Evolutionary conservation across 2,329 filamentous ascomycete genomes (phyloP).

Genomic region (Fusarium camptoceras): DNA sequence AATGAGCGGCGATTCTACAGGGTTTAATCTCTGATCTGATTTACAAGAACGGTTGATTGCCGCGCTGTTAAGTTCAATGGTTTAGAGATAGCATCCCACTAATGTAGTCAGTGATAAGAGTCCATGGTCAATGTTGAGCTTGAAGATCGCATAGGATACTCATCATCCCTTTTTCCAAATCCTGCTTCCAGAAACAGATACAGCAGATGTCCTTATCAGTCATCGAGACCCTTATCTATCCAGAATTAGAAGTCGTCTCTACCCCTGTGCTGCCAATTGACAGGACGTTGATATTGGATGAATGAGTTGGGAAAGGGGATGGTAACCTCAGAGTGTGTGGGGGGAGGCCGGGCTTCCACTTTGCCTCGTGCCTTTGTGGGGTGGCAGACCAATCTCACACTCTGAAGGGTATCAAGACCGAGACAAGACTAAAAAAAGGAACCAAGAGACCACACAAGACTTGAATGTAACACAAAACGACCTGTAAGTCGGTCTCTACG

Average conservation of each 20-base stretch:
- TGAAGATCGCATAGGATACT: background rate
- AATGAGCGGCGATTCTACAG: slow-evolving; percentile 30
- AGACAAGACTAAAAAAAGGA: slow-evolving; percentile 34
- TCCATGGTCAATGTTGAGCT: background rate
- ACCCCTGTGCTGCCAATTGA: background rate
- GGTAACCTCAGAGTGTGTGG: slow-evolving; percentile 11
- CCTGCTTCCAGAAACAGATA: background rate
- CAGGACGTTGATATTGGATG: background rate
- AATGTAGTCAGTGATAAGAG: background rate
- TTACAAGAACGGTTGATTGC: background rate
- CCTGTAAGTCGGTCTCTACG: background rate
- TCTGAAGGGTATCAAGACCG: slow-evolving; percentile 39
- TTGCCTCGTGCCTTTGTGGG: slow-evolving; percentile 29
- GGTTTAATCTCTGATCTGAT: slow-evolving; percentile 8
- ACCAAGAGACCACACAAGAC: slow-evolving; percentile 7
- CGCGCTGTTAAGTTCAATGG: background rate
- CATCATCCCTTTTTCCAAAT: background rate
- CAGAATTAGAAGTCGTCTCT: background rate
- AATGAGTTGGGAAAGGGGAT: slow-evolving; percentile 24
- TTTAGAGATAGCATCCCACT: background rate
- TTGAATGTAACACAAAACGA: slow-evolving; percentile 6
- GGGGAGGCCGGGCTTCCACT: slow-evolving; percentile 14
- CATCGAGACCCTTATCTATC: background rate
- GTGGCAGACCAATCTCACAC: slow-evolving; percentile 34
- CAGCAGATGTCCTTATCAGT: background rate